These are phyloP conservation scores for Mycena epipterygia DNA, from an alignment of 768 basidiomycete genomes.

Conservation along the genomic window DNA sequence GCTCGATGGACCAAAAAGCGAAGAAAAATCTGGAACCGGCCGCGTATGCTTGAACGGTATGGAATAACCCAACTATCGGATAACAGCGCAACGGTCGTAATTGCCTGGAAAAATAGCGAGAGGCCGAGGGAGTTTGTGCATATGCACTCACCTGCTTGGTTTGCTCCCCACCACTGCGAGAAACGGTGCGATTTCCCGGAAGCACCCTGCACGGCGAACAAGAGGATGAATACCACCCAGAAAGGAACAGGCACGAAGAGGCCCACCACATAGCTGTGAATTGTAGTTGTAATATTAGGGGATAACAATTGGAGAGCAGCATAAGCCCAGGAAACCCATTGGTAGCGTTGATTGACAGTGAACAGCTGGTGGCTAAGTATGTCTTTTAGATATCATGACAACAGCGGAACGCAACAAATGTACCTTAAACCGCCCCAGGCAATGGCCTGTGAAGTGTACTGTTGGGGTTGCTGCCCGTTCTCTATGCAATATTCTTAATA, in stretches of 20 bases:
- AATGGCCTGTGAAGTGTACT: conserved; percentile 65
- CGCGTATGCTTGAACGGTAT: too few relatives aligned
- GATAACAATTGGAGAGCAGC: neutral
- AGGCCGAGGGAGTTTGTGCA: neutral
- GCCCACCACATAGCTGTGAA: conserved; percentile 48
- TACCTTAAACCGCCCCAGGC: conserved; percentile 66
- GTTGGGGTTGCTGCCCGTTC: conserved; percentile 64
- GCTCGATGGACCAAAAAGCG: too few relatives aligned
- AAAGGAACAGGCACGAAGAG: conserved; percentile 67
- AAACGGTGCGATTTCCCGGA: conserved; percentile 63
- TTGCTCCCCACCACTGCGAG: conserved; percentile 71
- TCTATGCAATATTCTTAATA: too few relatives aligned
- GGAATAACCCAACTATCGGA: neutral
- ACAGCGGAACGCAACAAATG: conserved; percentile 39
- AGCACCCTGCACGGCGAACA: conserved; percentile 66
- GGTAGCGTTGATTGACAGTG: conserved; percentile 59
- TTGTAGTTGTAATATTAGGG: neutral
- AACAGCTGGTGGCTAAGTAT: conserved; percentile 55
- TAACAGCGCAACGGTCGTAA: conserved; percentile 52
- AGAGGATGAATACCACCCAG: conserved; percentile 69
- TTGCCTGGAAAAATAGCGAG: conserved; percentile 43
- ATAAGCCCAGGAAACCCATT: conserved; percentile 64
- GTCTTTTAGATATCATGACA: conserved; percentile 2
- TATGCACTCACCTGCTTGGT: conserved; percentile 59
- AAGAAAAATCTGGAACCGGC: too few relatives aligned